Conservation (phyloP, 1,284 basidiomycete species). For the Ganoderma boninense region DNA sequence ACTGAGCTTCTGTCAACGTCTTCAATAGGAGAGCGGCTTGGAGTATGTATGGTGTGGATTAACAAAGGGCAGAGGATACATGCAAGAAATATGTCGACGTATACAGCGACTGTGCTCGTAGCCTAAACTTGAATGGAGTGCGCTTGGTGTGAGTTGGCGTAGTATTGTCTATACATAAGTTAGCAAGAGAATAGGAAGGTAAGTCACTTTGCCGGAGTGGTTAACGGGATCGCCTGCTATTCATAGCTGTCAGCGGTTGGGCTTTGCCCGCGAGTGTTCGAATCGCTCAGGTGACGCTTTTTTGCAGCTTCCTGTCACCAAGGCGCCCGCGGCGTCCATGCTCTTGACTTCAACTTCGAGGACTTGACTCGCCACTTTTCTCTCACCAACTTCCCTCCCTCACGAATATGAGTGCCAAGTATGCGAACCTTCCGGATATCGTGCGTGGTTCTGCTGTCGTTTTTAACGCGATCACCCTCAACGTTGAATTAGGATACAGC, state of each 20-base stretch:
- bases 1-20: neutral
- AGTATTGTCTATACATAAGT: too few species aligned
- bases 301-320: conserved; percentile 28
- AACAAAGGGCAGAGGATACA: neutral
- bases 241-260: conserved; percentile 41
- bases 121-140: neutral
- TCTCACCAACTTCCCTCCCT: neutral
- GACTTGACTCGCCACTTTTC: too few species aligned
- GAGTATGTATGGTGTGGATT: neutral
- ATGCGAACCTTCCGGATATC: conserved; percentile 90
- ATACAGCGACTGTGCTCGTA: neutral
- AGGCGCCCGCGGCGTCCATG: neutral
- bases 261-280: conserved; percentile 85
- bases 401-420: conserved; percentile 78
- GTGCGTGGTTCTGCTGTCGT: conserved; percentile 56
- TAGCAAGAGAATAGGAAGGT: too few species aligned
- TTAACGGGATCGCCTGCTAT: conserved; percentile 93
- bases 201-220: conserved; percentile 90
- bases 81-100: neutral
- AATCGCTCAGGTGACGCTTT: conserved; percentile 86
- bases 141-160: too few species aligned
- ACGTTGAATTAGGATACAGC: conserved; percentile 76
- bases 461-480: conserved; percentile 10
- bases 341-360: neutral
- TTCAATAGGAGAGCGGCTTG: neutral